These are phyloP conservation scores for Penicillium sp. DNA, from an alignment of 2,329 filamentous ascomycete genomes.

Conservation along the genomic window DNA sequence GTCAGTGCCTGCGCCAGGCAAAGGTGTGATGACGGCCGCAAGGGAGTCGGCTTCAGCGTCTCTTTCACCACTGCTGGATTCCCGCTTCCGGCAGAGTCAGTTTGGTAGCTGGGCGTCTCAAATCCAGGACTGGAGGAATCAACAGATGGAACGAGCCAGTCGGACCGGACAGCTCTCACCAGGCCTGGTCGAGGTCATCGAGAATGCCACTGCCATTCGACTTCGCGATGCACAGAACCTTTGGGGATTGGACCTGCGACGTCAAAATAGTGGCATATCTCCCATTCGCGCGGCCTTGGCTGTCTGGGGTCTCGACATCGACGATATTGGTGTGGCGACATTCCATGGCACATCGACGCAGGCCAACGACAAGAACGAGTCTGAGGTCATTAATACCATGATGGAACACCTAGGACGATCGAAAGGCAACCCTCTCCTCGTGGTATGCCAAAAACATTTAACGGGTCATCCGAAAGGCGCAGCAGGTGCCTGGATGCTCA, in stretches of 20 bases:
- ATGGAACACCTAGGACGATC: slow-evolving; percentile 77
- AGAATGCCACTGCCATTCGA: background rate
- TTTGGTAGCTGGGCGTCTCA: slow-evolving; percentile 88
- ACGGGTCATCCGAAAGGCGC: slow-evolving; percentile 98
- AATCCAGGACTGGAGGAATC: slow-evolving; percentile 60
- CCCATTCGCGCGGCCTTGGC: background rate
- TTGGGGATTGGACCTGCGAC: background rate
- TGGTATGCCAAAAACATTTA: slow-evolving; percentile 75
- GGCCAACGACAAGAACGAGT: slow-evolving; percentile 99
- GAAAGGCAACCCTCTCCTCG: background rate
- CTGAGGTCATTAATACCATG: slow-evolving; percentile 90
- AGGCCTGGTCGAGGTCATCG: too few relatives aligned
- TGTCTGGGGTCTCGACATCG: slow-evolving; percentile 36
- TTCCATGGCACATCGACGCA: slow-evolving; percentile 98
- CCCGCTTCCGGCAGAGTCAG: slow-evolving; percentile 92
- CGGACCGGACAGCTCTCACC: too few relatives aligned
- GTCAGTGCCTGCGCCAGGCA: slow-evolving; percentile 90
- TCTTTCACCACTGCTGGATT: slow-evolving; percentile 74
- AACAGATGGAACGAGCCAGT: background rate
- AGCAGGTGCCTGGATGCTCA: slow-evolving; percentile 98
- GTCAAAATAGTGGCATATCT: background rate
- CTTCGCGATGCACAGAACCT: background rate
- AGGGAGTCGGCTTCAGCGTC: slow-evolving; percentile 93
- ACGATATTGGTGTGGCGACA: slow-evolving; percentile 88
- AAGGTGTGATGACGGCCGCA: slow-evolving; percentile 92